These are phyloP conservation scores for Acmispon strigosus DNA, from an alignment of 306 rosid genomes.

Conservation along the genomic window DNA sequence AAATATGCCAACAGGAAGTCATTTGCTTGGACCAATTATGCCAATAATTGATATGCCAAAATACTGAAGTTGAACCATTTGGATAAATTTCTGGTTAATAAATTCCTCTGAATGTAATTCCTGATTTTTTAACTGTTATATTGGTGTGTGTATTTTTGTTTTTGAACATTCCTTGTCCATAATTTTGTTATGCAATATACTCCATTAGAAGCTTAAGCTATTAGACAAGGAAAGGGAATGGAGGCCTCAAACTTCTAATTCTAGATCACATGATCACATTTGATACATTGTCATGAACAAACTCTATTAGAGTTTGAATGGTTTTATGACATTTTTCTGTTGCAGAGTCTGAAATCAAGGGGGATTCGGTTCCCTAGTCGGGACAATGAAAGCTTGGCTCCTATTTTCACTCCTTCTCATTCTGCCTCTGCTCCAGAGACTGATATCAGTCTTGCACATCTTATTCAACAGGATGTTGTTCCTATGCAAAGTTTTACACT, in stretches of 20 bases:
- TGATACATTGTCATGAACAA: not conserved
- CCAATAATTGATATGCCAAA: not conserved
- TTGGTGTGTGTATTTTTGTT: not conserved
- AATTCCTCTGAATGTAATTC: not conserved
- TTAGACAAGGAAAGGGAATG: not conserved
- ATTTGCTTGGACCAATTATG: not conserved
- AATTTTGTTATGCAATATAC: not conserved
- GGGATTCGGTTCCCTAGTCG: constrained; percentile 84
- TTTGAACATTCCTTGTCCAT: constrained; percentile 3
- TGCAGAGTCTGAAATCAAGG: constrained; percentile 76
- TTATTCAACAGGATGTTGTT: constrained; percentile 34
- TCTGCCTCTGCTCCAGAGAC: constrained; percentile 37
- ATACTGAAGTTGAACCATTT: not conserved
- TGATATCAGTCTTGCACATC: constrained; percentile 32
- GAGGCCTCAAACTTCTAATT: not conserved
- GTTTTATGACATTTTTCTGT: constrained; percentile 2
- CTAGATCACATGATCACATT: not conserved
- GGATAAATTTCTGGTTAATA: not conserved
- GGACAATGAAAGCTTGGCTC: constrained; percentile 80
- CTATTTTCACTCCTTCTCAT: constrained; percentile 59
- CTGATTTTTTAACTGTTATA: not conserved
- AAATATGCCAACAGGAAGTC: not conserved
- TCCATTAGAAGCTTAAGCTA: not conserved
- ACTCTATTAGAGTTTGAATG: not conserved
- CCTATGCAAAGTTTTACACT: constrained; percentile 41